These are phyloP conservation scores for Prunus davidiana DNA, from an alignment of 306 rosid genomes.

Conservation along the genomic window DNA sequence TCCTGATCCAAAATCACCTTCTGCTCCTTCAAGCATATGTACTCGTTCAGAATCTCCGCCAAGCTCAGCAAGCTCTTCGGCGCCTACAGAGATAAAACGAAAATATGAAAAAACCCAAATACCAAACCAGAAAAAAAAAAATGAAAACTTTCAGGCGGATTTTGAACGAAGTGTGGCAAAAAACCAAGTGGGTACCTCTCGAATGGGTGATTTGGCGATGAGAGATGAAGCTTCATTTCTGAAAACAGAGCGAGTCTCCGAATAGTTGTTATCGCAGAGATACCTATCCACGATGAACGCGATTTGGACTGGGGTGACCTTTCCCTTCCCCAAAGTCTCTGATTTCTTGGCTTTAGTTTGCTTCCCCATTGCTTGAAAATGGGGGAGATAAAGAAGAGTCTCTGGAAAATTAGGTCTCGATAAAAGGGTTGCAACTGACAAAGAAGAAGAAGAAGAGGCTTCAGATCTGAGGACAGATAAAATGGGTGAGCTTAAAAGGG, in stretches of 20 bases:
- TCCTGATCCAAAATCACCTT: conserved; percentile 65
- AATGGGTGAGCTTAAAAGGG: conserved; percentile 13
- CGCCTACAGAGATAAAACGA: conserved; percentile 35
- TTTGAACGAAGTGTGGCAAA: not conserved
- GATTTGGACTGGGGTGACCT: conserved; percentile 65
- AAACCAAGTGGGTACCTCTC: conserved; percentile 43
- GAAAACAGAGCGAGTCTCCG: conserved; percentile 54
- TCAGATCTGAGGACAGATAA: conserved; percentile 6
- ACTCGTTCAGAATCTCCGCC: conserved; percentile 64
- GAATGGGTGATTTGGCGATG: conserved; percentile 54
- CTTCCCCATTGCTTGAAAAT: conserved; percentile 44
- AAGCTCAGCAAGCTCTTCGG: conserved; percentile 62
- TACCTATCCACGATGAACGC: conserved; percentile 87
- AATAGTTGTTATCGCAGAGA: conserved; percentile 55
- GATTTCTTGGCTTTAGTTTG: conserved; percentile 47
- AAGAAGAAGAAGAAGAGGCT: not conserved
- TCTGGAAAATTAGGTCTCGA: not conserved
- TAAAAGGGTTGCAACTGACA: not conserved
- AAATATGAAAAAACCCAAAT: not conserved
- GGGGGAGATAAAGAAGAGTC: not conserved
- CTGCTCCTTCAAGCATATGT: conserved; percentile 66
- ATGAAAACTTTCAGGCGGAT: not conserved
- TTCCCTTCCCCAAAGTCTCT: conserved; percentile 42
- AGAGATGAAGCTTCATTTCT: conserved; percentile 69
- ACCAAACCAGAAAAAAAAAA: not conserved